Conservation (phyloP, 768 basidiomycete genomes). For the Boletus reticulatus region DNA sequence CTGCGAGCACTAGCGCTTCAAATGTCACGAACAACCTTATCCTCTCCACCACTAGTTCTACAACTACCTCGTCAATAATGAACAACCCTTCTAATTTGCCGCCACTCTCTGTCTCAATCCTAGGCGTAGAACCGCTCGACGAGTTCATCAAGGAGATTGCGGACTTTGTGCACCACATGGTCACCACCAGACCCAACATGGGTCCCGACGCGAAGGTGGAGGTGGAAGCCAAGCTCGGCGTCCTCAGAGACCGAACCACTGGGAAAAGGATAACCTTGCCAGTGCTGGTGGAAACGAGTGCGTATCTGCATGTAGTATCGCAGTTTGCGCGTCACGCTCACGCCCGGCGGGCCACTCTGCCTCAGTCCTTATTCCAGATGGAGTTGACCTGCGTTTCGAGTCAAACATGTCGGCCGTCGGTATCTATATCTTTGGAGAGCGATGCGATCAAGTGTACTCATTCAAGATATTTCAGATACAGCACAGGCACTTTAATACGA, state of each 20-base stretch:
- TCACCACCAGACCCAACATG: constrained; percentile 53
- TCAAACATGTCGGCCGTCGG: constrained; percentile 89
- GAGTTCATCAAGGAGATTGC: constrained; percentile 92
- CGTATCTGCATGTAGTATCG: constrained; percentile 29
- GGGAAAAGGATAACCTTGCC: constrained; percentile 66
- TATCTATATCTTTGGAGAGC: constrained; percentile 15
- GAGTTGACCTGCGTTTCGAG: constrained; percentile 72
- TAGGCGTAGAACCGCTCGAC: constrained; percentile 88
- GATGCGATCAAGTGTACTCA: constrained; percentile 12
- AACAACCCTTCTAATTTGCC: constrained; percentile 39
- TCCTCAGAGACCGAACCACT: constrained; percentile 56
- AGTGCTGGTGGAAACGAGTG: constrained; percentile 82
- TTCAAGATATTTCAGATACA: constrained; percentile 53
- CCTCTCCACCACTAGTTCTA: constrained; percentile 8
- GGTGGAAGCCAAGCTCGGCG: constrained; percentile 88
- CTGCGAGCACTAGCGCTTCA: constrained; percentile 18
- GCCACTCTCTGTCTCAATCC: constrained; percentile 74
- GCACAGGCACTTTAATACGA: constrained; percentile 81
- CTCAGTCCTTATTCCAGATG: constrained; percentile 67
- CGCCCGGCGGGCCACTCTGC: not conserved
- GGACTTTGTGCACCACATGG: constrained; percentile 80
- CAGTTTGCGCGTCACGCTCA: constrained; percentile 1
- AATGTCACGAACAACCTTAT: constrained; percentile 20
- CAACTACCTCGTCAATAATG: constrained; percentile 21
- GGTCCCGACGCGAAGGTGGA: constrained; percentile 58